Conservation (phyloP, 768 basidiomycete species). For the Hericium rajendrae region DNA sequence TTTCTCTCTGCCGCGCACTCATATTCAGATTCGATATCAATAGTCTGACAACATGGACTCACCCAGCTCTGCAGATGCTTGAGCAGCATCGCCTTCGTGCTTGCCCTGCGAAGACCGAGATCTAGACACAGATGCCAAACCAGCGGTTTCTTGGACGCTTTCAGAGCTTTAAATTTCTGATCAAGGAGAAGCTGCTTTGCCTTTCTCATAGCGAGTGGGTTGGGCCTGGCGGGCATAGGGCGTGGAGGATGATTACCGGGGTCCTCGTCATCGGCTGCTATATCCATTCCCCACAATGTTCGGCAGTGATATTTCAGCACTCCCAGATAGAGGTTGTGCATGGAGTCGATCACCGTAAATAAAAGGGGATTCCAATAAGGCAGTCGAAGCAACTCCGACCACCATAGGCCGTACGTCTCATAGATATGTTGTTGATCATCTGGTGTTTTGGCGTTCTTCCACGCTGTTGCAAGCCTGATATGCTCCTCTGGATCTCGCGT, state of each 20-base stretch:
- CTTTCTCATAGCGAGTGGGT: background rate
- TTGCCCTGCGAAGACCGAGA: no score
- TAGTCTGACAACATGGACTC: no score
- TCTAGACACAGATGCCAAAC: background rate
- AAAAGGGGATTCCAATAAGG: conserved; percentile 23
- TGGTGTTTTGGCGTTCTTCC: conserved; percentile 14
- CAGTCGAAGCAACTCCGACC: conserved; percentile 22
- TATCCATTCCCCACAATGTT: background rate
- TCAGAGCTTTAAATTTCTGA: background rate
- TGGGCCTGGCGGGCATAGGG: background rate
- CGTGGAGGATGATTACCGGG: no score
- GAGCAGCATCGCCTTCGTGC: no score
- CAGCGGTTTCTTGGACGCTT: background rate
- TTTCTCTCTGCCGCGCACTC: no score
- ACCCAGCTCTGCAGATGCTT: no score
- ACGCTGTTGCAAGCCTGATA: conserved; percentile 7
- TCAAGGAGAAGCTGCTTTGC: background rate
- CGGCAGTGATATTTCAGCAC: conserved; percentile 15
- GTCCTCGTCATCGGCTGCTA: background rate
- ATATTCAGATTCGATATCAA: no score
- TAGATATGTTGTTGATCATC: conserved; percentile 11
- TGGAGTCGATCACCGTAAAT: conserved; percentile 21
- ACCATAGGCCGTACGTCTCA: conserved; percentile 19
- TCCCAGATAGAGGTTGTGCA: conserved; percentile 23
- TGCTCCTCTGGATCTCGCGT: conserved; percentile 7